These are phyloP conservation scores for Lactifluus subvellereus DNA, from an alignment of 768 basidiomycete species.

Conservation along the genomic window DNA sequence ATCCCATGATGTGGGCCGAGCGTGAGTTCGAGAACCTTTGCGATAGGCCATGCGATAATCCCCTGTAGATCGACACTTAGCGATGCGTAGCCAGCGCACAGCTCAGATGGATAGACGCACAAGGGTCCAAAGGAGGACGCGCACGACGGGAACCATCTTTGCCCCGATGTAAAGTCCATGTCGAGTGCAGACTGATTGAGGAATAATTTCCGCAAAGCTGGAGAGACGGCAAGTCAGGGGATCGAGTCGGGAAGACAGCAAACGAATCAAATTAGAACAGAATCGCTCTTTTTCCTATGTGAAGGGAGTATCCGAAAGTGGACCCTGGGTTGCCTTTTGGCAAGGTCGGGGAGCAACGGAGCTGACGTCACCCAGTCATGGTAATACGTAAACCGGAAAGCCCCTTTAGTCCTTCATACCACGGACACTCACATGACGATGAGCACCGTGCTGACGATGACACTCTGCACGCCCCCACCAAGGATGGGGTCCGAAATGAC, in stretches of 20 bases:
- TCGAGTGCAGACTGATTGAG: slow-evolving; percentile 87
- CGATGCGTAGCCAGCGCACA: neutral
- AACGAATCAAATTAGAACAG: neutral
- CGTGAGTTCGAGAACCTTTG: slow-evolving; percentile 70
- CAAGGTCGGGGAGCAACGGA: neutral
- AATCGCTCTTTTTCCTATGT: too few relatives aligned
- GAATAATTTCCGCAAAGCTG: slow-evolving; percentile 89
- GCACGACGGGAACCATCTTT: slow-evolving; percentile 72
- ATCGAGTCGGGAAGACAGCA: neutral
- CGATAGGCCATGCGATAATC: slow-evolving; percentile 77
- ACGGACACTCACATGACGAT: slow-evolving; percentile 71
- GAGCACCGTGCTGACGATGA: slow-evolving; percentile 75
- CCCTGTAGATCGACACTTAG: slow-evolving; percentile 38
- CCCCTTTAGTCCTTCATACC: neutral
- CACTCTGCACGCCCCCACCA: slow-evolving; percentile 71
- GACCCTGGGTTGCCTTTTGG: too few relatives aligned
- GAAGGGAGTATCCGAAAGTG: neutral
- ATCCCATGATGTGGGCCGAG: slow-evolving; percentile 86
- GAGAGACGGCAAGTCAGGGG: neutral
- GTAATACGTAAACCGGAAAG: neutral
- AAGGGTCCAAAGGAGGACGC: slow-evolving; percentile 59
- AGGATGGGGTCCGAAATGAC: slow-evolving; percentile 76
- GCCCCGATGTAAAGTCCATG: slow-evolving; percentile 87
- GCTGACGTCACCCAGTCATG: slow-evolving; percentile 1
- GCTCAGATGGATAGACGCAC: slow-evolving; percentile 35